Base-by-base conservation (phyloP, 257 asterid species). In the Petunia secreta region DNA sequence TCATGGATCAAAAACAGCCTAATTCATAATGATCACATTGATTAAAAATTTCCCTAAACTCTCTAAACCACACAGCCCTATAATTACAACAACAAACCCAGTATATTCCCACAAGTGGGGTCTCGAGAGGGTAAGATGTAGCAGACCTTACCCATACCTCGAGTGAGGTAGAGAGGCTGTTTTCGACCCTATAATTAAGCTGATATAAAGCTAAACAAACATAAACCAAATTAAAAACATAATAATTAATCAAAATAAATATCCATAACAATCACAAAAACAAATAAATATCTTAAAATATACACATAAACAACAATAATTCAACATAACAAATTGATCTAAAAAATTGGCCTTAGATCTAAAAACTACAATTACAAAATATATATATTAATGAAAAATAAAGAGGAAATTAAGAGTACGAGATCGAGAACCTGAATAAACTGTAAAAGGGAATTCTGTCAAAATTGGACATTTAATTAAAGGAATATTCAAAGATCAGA, bases 401-500 rank as follows among this genome's bases (percentile, higher is more conserved):
- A 8, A 25, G 10, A 9, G 15, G 0, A 1, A 71, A 50, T 69
- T 52, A 50, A 50, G 4, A 52, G 4, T 73, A 25, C 36, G 41
- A 73, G 46, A 73, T 73, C 46, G 5, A 11, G 6, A 73, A 73
- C 78, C 78, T 73, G 46, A 50, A 73, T 73, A 73, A 73, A 37
- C 34, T 44, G 62, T 6, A 73, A 50, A 73, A 73, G 13, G 36
- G 78, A 73, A 34, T 50, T 34, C 44, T 40, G 36, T 50, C 25
- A 50, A 50, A 73, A 73, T 1, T 73, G 46, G 59, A 73, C 78
- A 73, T 73, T 73, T 41, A 40, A 8, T 54, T 68, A 69, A 71
- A 46, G 43, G 46, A 73, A 73, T 50, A 73, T 73, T 50, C 46
- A 73, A 1, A 71, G n/a, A 71, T 71, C 77, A 71, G 0, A 48